Percentiles rank a stretch among this genome's conserved stretches.
Conservation (phyloP, 2,329 filamentous ascomycete genomes). For the Amauroascus verrucosus region DNA sequence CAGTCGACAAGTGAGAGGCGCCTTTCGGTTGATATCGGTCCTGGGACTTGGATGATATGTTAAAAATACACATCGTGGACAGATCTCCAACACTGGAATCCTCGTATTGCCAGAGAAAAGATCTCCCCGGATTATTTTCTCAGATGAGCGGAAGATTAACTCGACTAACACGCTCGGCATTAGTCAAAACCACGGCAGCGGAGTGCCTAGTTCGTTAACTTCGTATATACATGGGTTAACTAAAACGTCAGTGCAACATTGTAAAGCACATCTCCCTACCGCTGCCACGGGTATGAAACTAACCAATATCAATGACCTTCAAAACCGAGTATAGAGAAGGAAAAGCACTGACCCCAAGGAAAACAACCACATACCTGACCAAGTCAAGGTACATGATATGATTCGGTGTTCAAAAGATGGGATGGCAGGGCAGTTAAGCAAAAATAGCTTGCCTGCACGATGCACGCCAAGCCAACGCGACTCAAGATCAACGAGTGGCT, state of each 20-base stretch:
- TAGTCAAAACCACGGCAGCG: too few relatives aligned
- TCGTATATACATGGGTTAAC: neutral
- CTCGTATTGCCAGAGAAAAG: neutral
- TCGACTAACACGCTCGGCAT: neutral
- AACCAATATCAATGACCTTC: neutral
- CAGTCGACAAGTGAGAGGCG: too few relatives aligned
- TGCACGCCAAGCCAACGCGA: slow-evolving; percentile 8
- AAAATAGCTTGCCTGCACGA: neutral
- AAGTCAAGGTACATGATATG: too few relatives aligned
- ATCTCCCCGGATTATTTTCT: neutral
- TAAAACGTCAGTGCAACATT: neutral
- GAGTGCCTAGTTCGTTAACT: neutral
- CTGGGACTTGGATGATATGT: too few relatives aligned
- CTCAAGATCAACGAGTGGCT: slow-evolving; percentile 3
- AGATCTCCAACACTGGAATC: neutral
- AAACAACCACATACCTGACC: neutral
- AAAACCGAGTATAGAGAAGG: neutral
- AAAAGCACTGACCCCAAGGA: neutral
- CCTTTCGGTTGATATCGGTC: too few relatives aligned
- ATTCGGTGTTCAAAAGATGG: neutral
- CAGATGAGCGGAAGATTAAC: neutral
- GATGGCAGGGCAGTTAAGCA: neutral
- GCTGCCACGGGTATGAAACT: neutral
- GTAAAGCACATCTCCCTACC: neutral
- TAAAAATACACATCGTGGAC: neutral